Conservation (phyloP, 352 stramenopile species). For the Globisporangium camurandrum region DNA sequence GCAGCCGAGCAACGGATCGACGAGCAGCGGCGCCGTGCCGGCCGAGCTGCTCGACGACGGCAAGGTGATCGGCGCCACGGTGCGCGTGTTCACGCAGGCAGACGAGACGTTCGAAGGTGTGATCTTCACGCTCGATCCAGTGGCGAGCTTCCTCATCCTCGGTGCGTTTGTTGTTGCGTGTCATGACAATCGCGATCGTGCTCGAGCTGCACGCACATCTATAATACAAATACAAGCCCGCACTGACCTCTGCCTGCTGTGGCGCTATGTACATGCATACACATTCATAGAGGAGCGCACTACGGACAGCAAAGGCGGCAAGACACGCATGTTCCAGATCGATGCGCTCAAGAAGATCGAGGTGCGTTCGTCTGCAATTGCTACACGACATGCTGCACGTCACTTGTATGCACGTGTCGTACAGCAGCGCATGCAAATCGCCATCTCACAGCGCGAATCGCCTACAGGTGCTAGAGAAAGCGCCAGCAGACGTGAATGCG, state of each 20-base stretch:
- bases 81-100: conserved; percentile 46
- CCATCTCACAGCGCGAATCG: not conserved
- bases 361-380: conserved; percentile 9
- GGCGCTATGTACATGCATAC: not conserved
- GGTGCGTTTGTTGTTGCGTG: conserved; percentile 19
- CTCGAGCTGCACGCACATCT: not conserved
- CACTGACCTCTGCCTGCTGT: not conserved
- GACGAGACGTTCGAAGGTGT: conserved; percentile 54
- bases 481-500: conserved; percentile 32
- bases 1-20: conserved; percentile 13
- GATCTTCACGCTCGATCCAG: conserved; percentile 74
- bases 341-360: conserved; percentile 63
- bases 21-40: conserved; percentile 27
- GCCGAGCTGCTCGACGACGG: conserved; percentile 56
- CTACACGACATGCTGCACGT: not conserved
- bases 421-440: no score
- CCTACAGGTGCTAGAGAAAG: conserved; percentile 37
- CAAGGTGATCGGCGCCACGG: conserved; percentile 46
- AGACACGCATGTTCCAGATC: conserved; percentile 71
- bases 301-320: conserved; percentile 45
- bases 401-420: not conserved
- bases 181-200: no score
- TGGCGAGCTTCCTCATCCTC: conserved; percentile 76
- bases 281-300: conserved; percentile 30
- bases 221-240: no score